Base-by-base conservation (phyloP, 768 basidiomycete genomes). In the Boletus patriciae region DNA sequence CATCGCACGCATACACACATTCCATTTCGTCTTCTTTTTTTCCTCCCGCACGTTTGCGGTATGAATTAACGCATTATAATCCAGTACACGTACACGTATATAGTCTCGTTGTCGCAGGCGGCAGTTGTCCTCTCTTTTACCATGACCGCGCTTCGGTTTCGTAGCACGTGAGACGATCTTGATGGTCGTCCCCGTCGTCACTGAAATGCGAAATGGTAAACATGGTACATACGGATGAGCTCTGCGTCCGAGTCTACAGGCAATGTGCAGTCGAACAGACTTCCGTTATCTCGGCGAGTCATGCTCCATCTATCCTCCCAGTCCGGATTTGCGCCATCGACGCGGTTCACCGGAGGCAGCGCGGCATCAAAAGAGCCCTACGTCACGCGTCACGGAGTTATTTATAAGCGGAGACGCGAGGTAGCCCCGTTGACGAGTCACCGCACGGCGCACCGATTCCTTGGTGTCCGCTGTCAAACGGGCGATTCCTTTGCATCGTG, bases 51-150 rank as follows among this genome's bases (percentile, higher is more conserved):
- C 25, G 9, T 42, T 13, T 18, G 57, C 56, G 62, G 64, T 69
- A 67, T 57, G 41, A 61, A 58, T 70, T 34, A 37, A 62, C 54
- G 53, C 61, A 58, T 67, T 67, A 70, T 71, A 70, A 70, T 71
- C 40, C 61, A 49, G 40, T 62, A 64, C 57, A 58, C 46, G 49
- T 57, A 63, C 53, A 59, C 59, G 58, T 63, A 43, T 69, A 75
- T 57, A 71, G 73, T 56, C 67, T 63, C 44, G 62, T 65, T 41
- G 66, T 62, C 57, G 66, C 61, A 27, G 61, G 66, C 59, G 54
- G 53, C 59, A 46, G 50, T 47, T 13, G 5, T 18, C 3, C 25
- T 19, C 19, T 46, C 46, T 53, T 51, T 52, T 47, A 54, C 63
- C 63, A 52, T 65, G 59, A 50, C 37, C 37, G 3, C 45, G 2